Base-by-base conservation (phyloP, 306 rosid genomes). In the Quercus cerris region DNA sequence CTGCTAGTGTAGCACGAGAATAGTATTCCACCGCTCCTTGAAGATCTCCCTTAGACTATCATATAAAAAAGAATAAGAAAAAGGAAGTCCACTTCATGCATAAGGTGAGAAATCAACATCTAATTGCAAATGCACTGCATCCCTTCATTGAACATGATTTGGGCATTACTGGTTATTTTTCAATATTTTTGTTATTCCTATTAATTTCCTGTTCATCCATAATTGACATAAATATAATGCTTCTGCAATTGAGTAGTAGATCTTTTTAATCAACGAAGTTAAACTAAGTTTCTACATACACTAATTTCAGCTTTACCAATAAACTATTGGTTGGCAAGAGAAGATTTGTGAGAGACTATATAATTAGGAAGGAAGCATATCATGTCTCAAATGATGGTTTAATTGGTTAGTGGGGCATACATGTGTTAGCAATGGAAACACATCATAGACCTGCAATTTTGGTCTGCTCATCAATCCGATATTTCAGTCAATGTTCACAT, bases 1-100 rank as follows among this genome's bases (percentile, higher is more conserved):
- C 91, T 33, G 89, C 94, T 46, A 83, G 76, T 31, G 94, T 88
- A 64, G 97, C 87, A 0, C 90, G 93, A 55, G 77, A 79, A 83
- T 84, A 87, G 83, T 90, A 94, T 11, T 91, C 97, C 88, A 89
- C 98, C 14, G 99, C 97, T 69, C 82, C 91, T 56, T 74, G 77
- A 75, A 85, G 88, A 38, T 90, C 94, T 63, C 97, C 99, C 71
- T 89, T 91, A 22, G 90, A 84, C 99, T 95, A 85, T 81, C 80
- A 83, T 33, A 83, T 62, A 68, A 27, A 35, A 68, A 51, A 85
- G 25, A 70, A 51, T 19, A 54, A 18, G 58, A 74, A 69, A 70
- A 64, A 67, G 14, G 35, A 19, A 30, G 69, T 66, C 58, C 23
- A 1, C 56, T 64, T 20, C 83, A 70, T 44, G n/a, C 30, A 54